Base-by-base conservation (phyloP, 768 basidiomycete species). In the Tubosaeta brunneosetosa region DNA sequence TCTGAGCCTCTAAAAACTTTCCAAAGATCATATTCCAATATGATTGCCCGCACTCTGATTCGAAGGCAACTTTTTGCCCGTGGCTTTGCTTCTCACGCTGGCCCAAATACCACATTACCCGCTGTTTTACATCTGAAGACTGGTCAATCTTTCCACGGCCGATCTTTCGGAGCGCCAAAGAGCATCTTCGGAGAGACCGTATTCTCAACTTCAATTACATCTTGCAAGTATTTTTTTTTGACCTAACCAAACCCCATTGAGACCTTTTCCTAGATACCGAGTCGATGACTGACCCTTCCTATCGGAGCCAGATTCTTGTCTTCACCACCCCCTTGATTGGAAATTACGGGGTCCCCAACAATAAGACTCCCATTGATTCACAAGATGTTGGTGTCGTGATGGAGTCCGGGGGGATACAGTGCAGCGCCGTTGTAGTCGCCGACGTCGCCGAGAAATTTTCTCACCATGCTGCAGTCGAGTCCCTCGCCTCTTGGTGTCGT, bases 301-400 rank as follows among this genome's bases (percentile, higher is more conserved):
- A 99, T 72, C 89, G 92, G 32, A 88, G 92, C 47, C 97, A 99
- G 72, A 95, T 99, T 65, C 82, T 99, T 57, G 97, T 99, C 52
- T 99, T 99, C 75, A 99, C 97, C 41, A 88, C 94, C 0, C 97
- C 97, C 10, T 83, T 99, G 71, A 97, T 97, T 97, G 97, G 97
- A 37, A 99, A 99, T 71, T 99, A 99, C 65, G 97, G 97, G 49
- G 93, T 99, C 9, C 97, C 97, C 6, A 62, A 66, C 32, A 98
- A 99, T 71, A 76, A 74, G 14, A 77, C 87, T 1, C 84, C 89
- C 6, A 72, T 78, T 36, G 80, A 97, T 66, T 77, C 77, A 16
- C 79, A 80, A 49, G 88, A 93, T 55, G 88, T 92, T 27, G 93
- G 93, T 22, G 87, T 94, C 27, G 73, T 89, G 47, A 85, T 98